phyloP scores from a whole-genome alignment of 495 filamentous ascomycete species.

The Aspergillus panamensis region DNA sequence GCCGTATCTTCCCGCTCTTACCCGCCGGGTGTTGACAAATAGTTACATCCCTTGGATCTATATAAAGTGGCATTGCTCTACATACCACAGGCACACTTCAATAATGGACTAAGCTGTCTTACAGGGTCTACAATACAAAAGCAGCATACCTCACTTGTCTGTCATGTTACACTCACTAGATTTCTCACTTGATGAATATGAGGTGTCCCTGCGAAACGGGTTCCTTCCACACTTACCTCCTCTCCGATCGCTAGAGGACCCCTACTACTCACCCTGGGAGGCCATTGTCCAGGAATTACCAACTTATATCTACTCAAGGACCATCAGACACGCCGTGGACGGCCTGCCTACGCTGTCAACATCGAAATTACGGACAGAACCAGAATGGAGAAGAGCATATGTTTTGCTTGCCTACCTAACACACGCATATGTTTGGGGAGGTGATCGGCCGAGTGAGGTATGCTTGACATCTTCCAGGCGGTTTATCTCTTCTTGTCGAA shows the following conservation, averaged over 20 bases:
- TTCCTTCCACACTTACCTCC: conserved; percentile 83
- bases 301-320: conserved; percentile 67
- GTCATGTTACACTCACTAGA: conserved; percentile 71
- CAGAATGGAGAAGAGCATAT: conserved; percentile 92
- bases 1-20: conserved; percentile 9
- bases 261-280: conserved; percentile 92
- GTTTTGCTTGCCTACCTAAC: conserved; percentile 78
- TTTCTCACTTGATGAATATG: conserved; percentile 72
- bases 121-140: neutral
- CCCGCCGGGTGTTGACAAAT: neutral
- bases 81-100: neutral
- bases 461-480: conserved; percentile 7
- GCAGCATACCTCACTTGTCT: neutral
- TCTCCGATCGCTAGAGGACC: conserved; percentile 66
- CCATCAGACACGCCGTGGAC: conserved; percentile 70
- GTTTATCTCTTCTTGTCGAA: neutral
- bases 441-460: conserved; percentile 73
- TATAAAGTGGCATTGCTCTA: conserved; percentile 1
- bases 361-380: conserved; percentile 64
- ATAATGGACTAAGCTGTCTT: neutral
- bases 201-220: conserved; percentile 74
- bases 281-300: conserved; percentile 71
- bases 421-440: conserved; percentile 94
- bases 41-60: neutral
- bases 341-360: conserved; percentile 75